Conservation (phyloP, 2,329 filamentous ascomycete species). For the Xylaria sp. region DNA sequence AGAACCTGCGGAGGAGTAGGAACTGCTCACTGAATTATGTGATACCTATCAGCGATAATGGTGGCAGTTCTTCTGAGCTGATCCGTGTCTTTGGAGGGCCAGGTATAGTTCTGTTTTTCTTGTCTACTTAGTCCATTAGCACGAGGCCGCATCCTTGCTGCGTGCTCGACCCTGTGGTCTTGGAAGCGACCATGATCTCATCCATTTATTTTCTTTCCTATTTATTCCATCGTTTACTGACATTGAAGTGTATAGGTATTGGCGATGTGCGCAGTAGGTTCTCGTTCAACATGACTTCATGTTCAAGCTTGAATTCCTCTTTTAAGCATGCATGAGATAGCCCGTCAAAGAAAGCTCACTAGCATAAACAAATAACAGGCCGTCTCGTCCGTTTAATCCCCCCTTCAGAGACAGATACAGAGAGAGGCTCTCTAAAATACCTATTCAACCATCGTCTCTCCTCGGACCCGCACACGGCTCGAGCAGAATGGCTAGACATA, state of each 20-base stretch:
- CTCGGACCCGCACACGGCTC: constrained; percentile 67
- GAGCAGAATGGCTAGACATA: constrained; percentile 86
- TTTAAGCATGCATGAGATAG: not conserved
- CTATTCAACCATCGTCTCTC: constrained; percentile 91
- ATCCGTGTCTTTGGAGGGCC: constrained; percentile 95
- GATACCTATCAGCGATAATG: constrained; percentile 96
- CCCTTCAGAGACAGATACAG: constrained; percentile 66
- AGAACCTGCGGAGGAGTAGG: constrained; percentile 71
- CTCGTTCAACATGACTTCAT: not conserved
- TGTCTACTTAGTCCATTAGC: not conserved
- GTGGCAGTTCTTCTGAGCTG: constrained; percentile 91
- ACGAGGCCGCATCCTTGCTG: not conserved
- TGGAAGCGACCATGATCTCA: not conserved
- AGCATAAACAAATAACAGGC: constrained; percentile 59
- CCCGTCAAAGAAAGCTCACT: not conserved
- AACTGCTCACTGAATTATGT: constrained; percentile 80
- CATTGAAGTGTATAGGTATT: constrained; percentile 44
- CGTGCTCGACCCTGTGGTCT: not conserved
- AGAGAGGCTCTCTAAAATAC: constrained; percentile 79
- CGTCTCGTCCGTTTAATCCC: constrained; percentile 92
- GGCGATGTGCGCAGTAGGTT: constrained; percentile 51
- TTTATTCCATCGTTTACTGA: constrained; percentile 3
- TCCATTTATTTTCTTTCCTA: not conserved
- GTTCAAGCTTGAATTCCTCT: not conserved
- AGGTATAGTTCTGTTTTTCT: constrained; percentile 60